These are phyloP conservation scores for Ceratocystis destructans DNA, from an alignment of 2,329 filamentous ascomycete species.

Conservation along the genomic window DNA sequence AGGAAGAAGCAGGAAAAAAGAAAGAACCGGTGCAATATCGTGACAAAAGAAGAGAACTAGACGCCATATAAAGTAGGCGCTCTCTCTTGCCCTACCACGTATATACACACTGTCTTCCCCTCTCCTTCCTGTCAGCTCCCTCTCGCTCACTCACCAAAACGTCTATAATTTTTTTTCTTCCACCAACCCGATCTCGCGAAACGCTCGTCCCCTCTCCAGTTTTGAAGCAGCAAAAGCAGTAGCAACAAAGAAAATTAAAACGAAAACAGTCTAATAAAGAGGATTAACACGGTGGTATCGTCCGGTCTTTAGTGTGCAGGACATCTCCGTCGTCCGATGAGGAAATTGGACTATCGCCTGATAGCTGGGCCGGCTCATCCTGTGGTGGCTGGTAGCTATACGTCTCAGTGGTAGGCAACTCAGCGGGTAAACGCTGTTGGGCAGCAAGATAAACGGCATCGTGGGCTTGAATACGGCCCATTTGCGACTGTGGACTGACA, in stretches of 20 bases:
- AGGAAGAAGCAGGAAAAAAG: neutral
- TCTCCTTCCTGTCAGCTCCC: neutral
- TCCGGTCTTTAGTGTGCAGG: neutral
- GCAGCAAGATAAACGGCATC: constrained; percentile 8
- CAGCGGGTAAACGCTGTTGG: constrained; percentile 3
- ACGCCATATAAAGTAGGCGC: too few relatives aligned
- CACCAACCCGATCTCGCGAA: too few relatives aligned
- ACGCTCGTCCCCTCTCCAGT: too few relatives aligned
- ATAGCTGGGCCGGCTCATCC: constrained; percentile 11
- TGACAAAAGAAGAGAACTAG: too few relatives aligned
- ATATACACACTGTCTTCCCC: too few relatives aligned
- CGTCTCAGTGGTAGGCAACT: constrained; percentile 2
- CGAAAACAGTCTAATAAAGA: neutral
- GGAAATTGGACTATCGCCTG: neutral
- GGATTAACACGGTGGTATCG: neutral
- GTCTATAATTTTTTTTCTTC: too few relatives aligned
- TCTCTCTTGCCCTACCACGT: too few relatives aligned
- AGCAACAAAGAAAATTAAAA: too few relatives aligned
- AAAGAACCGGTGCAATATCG: neutral
- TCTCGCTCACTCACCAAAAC: neutral
- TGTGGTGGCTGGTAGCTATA: constrained; percentile 10
- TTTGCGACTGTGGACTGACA: constrained; percentile 7
- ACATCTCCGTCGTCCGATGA: neutral
- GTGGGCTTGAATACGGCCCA: constrained; percentile 3
- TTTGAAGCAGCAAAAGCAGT: too few relatives aligned